Evolutionary conservation across 306 rosid species (phyloP), one percentile per base, ranked within the genome.

Genomic region (Ormosia semicastrata): DNA sequence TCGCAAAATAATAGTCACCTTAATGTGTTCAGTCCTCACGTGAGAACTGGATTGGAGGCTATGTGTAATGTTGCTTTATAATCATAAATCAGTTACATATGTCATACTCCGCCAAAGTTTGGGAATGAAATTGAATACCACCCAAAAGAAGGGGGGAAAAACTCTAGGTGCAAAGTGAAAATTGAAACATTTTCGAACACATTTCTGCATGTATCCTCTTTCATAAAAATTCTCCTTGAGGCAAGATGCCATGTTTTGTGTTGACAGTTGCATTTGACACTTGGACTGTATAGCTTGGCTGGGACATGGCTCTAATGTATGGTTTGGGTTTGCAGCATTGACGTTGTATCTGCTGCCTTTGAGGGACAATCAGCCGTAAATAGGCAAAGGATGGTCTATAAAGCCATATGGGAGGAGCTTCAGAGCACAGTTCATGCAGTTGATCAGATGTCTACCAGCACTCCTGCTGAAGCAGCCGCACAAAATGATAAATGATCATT

Each of bases 391-490:
- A 91, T 95, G 99, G 98, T 95, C 59, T 95, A 93, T 84, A 95
- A 91, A 80, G 97, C 95, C 77, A 95, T 95, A 75, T 95, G 97
- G 98, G 98, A 95, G 88, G 98, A 95, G 89, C 98, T 95, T 75
- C 98, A 95, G 81, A 91, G 44, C 83, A 85, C 86, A 11, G 99
- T 95, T 59, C 99, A 95, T 73, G 99, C 99, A 5, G 99, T 95
- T 82, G 99, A 95, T 85, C 94, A 90, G 81, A 95, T 95, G 99
- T 89, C 94, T 36, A 95, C 99, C 49, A 82, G 78, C 77, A 93
- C 98, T 67, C 99, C 99, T 30, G 66, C 81, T 12, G 98, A 95
- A 90, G 95, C 91, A 40, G 85, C 91, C 2, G 17, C 75, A 12
- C 57, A 63, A 39, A 88, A 73, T 78, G 83, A 82, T 49, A 53